These are phyloP conservation scores for Colletotrichum sp. DNA, from an alignment of 2,329 filamentous ascomycete genomes.

Conservation along the genomic window DNA sequence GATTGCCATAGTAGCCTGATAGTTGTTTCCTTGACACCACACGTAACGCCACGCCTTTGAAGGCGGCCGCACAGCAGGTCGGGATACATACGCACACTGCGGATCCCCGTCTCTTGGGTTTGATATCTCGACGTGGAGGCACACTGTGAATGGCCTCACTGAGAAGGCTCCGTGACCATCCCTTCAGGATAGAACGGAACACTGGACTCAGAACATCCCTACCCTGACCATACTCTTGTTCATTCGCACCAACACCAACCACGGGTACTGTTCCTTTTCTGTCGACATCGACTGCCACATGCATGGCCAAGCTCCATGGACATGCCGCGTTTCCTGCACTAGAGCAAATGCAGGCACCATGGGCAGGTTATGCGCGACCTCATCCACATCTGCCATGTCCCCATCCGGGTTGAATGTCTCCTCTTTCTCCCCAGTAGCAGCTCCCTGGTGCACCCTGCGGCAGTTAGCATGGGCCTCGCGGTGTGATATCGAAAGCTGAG, in stretches of 20 bases:
- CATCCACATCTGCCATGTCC: not conserved
- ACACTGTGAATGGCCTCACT: not conserved
- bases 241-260: not conserved
- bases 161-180: not conserved
- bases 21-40: not conserved
- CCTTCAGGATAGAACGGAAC: not conserved
- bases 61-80: not conserved
- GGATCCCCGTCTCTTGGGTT: not conserved
- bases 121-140: not conserved
- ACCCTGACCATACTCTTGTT: not conserved
- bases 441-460: not conserved
- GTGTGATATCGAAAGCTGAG: not conserved
- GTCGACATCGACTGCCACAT: not conserved
- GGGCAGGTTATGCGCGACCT: not conserved
- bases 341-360: not conserved
- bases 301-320: not conserved
- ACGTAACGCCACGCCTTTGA: not conserved
- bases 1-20: not conserved
- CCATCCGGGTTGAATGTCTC: not conserved
- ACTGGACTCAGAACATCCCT: not conserved
- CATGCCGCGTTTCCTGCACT: not conserved
- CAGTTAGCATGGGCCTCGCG: not conserved
- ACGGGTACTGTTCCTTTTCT: not conserved
- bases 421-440: not conserved
- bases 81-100: not conserved